Conservation (phyloP, 2,329 filamentous ascomycete genomes). For the Clonostachys rhizophaga region DNA sequence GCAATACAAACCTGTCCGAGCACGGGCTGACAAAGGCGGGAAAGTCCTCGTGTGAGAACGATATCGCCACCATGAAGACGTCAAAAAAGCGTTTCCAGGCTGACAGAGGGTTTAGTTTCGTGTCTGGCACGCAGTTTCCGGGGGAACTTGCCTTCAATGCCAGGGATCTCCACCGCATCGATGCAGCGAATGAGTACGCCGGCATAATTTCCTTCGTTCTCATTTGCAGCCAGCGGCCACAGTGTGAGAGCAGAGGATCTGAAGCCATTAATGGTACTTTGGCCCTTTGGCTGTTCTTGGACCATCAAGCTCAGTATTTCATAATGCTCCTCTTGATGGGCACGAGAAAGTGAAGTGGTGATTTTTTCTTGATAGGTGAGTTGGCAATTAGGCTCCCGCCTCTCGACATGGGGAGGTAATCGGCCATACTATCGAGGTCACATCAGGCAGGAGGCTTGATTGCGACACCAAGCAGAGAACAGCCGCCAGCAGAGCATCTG, state of each 20-base stretch:
- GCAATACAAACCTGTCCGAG: constrained; percentile 14
- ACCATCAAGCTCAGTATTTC: constrained; percentile 10
- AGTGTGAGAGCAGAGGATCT: constrained; percentile 7
- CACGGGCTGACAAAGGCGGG: constrained; percentile 16
- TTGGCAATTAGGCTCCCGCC: constrained; percentile 15
- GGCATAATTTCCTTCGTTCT: constrained; percentile 10
- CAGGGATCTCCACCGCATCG: constrained; percentile 5
- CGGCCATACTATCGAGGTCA: constrained; percentile 22
- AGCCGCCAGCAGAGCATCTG: constrained; percentile 26
- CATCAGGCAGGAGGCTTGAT: constrained; percentile 21
- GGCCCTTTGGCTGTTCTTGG: constrained; percentile 12
- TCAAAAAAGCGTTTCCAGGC: constrained; percentile 12
- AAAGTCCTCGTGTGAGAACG: constrained; percentile 19
- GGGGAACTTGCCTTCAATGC: constrained; percentile 9
- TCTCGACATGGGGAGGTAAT: constrained; percentile 27
- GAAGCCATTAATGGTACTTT: constrained; percentile 10
- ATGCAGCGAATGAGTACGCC: constrained; percentile 7
- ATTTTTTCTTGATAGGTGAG: constrained; percentile 7
- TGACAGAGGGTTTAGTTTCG: constrained; percentile 1
- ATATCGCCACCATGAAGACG: constrained; percentile 10
- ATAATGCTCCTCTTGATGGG: constrained; percentile 13
- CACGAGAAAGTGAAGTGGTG: not conserved
- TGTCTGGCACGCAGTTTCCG: not conserved
- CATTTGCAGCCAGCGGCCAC: constrained; percentile 7
- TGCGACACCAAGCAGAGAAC: constrained; percentile 27